Percentiles rank a stretch among this genome's conserved stretches.
phyloP scores from a whole-genome alignment of 768 basidiomycete genomes.

The Kwoniella heveanensis region DNA sequence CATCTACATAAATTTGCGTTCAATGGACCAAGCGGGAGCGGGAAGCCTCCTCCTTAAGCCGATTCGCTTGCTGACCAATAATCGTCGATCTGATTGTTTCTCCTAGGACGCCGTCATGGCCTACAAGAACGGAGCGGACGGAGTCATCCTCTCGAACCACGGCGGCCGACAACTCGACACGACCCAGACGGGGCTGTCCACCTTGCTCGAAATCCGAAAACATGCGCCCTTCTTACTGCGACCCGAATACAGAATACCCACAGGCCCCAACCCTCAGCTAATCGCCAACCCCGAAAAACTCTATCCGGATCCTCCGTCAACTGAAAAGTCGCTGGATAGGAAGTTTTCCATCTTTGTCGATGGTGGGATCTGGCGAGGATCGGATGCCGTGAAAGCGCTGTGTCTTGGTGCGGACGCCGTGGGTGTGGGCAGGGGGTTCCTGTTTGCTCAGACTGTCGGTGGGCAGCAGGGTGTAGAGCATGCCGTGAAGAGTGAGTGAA shows the following conservation, averaged over 20 bases:
- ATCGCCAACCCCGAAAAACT: constrained; percentile 11
- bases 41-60: too few relatives aligned
- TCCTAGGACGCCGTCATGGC: constrained; percentile 78
- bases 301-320: not conserved
- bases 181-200: constrained; percentile 40
- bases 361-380: constrained; percentile 44
- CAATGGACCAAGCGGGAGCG: too few relatives aligned
- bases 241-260: constrained; percentile 39
- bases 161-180: constrained; percentile 65
- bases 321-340: constrained; percentile 16
- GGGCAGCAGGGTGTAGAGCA: constrained; percentile 48
- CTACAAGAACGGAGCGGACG: constrained; percentile 78
- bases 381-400: constrained; percentile 53
- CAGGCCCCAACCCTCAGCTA: constrained; percentile 25
- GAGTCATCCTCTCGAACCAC: constrained; percentile 64
- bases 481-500: constrained; percentile 48
- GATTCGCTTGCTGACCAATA: too few relatives aligned
- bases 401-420: constrained; percentile 54
- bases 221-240: constrained; percentile 41
- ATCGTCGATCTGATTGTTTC: too few relatives aligned
- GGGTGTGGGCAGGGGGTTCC: constrained; percentile 50
- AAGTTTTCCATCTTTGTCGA: constrained; percentile 41
- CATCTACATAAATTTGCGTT: too few relatives aligned
- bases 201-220: constrained; percentile 48
- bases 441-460: constrained; percentile 49